A percentile compares a stretch with the other conserved stretches of the same genome.
Conservation (phyloP, 2,329 filamentous ascomycete species). For the Aureobasidium mangrovei region DNA sequence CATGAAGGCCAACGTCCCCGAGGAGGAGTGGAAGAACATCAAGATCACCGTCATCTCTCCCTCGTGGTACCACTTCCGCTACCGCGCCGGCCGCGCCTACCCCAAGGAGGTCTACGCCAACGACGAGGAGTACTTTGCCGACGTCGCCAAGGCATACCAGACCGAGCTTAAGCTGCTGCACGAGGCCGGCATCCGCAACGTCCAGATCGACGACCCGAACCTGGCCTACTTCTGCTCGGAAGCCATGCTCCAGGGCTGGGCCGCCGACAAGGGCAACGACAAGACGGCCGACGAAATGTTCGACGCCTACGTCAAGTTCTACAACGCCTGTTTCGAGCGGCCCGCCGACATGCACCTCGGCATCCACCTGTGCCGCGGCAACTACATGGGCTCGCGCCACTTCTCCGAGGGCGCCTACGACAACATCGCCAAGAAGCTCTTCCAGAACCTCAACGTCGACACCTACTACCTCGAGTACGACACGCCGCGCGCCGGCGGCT, state of each 20-base stretch:
- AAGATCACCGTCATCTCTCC: constrained; percentile 61
- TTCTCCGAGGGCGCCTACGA: constrained; percentile 33
- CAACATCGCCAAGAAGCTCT: constrained; percentile 23
- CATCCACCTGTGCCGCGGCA: constrained; percentile 57
- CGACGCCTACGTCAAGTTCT: constrained; percentile 63
- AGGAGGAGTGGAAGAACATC: constrained; percentile 52
- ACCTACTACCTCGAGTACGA: constrained; percentile 34
- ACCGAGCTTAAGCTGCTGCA: constrained; percentile 33
- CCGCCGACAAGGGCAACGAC: constrained; percentile 54
- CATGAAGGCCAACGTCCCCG: constrained; percentile 47
- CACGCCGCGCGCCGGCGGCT: constrained; percentile 34
- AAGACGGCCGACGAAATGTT: constrained; percentile 58
- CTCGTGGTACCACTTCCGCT: constrained; percentile 59
- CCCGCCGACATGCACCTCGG: constrained; percentile 63
- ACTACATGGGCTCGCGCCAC: constrained; percentile 34
- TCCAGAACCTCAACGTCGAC: constrained; percentile 26
- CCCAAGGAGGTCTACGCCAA: constrained; percentile 33
- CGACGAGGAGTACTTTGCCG: constrained; percentile 35
- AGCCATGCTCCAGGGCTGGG: constrained; percentile 59
- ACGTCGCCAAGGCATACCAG: constrained; percentile 34
- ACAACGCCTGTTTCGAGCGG: constrained; percentile 59
- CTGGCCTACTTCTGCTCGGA: constrained; percentile 56
- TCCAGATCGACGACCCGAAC: constrained; percentile 36
- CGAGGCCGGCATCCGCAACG: constrained; percentile 31
- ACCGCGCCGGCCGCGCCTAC: constrained; percentile 39